phyloP scores from a whole-genome alignment of 495 filamentous ascomycete genomes.

The Tuber indicum region DNA sequence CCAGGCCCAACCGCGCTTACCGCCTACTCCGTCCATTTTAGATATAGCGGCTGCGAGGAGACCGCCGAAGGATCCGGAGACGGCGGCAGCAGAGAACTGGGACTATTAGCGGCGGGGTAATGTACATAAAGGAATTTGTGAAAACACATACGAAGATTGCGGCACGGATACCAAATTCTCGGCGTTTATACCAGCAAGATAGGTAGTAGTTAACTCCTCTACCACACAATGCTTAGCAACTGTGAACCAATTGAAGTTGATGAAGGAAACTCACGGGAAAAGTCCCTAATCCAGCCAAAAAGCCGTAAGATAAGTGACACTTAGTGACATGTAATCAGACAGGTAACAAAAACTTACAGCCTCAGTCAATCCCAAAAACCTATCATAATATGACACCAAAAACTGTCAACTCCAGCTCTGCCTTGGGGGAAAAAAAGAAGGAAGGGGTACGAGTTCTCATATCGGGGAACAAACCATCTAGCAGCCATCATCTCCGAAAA shows the following conservation, averaged over 20 bases:
- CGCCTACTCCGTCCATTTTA: constrained; percentile 64
- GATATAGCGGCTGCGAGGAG: constrained; percentile 72
- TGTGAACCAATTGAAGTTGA: not conserved
- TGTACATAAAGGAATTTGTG: not conserved
- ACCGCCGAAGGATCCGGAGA: constrained; percentile 81
- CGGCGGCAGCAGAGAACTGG: constrained; percentile 69
- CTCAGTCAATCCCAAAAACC: constrained; percentile 73
- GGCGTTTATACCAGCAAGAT: constrained; percentile 78
- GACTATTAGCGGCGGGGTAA: not conserved
- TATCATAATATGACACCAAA: not conserved
- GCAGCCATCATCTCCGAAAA: constrained; percentile 74
- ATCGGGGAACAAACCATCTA: constrained; percentile 50
- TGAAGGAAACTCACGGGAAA: constrained; percentile 26
- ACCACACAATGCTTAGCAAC: not conserved
- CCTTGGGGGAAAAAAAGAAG: not conserved
- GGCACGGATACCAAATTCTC: constrained; percentile 67
- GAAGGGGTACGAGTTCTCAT: not conserved
- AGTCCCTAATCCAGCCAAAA: constrained; percentile 19
- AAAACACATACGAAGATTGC: constrained; percentile 61
- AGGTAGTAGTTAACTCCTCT: constrained; percentile 78
- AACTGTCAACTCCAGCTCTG: not conserved
- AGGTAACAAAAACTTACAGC: constrained; percentile 67
- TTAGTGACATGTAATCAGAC: not conserved
- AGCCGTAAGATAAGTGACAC: constrained; percentile 14
- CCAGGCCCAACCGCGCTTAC: constrained; percentile 70